Percentiles rank a stretch among this genome's conserved stretches.
These are phyloP conservation scores for Fraxinus quadrangulata DNA, from an alignment of 257 asterid species.

Conservation along the genomic window DNA sequence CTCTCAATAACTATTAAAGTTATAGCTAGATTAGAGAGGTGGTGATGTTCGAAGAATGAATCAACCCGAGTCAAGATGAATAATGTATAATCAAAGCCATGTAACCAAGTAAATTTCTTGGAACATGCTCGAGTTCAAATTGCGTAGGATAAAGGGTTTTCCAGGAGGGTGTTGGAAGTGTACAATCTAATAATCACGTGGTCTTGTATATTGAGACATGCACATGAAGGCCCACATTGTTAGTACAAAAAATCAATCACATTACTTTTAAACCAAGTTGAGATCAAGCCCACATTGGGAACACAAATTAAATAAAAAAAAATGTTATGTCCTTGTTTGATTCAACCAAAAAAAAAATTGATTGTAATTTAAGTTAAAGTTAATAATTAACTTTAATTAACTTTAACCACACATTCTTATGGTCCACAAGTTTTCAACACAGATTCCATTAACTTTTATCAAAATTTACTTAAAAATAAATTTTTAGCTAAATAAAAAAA, in stretches of 20 bases:
- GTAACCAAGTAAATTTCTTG: background rate
- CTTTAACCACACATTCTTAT: no score
- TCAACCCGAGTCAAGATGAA: background rate
- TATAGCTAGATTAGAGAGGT: background rate
- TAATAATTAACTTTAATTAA: no score
- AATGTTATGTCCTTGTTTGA: no score
- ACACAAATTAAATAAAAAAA: background rate
- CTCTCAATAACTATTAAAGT: no score
- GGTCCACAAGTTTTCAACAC: no score
- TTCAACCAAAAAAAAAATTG: no score
- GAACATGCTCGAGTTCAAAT: conserved; percentile 18
- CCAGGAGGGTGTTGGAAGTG: conserved; percentile 34
- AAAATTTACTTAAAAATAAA: no score
- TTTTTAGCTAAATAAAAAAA: no score
- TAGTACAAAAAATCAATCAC: conserved; percentile 46
- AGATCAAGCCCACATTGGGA: conserved; percentile 34
- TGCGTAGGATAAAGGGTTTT: conserved; percentile 32
- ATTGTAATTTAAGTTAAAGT: no score
- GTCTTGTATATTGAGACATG: conserved; percentile 56
- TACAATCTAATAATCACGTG: conserved; percentile 59
- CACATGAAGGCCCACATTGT: conserved; percentile 66
- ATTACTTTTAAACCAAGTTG: conserved; percentile 40
- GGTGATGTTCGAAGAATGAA: no score
- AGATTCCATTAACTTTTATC: no score
- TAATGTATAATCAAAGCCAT: background rate